Percentiles rank a stretch among this genome's conserved stretches.
Evolutionary conservation across 441 rosid species (phyloP).

Genomic region (Omphalea diandra): DNA sequence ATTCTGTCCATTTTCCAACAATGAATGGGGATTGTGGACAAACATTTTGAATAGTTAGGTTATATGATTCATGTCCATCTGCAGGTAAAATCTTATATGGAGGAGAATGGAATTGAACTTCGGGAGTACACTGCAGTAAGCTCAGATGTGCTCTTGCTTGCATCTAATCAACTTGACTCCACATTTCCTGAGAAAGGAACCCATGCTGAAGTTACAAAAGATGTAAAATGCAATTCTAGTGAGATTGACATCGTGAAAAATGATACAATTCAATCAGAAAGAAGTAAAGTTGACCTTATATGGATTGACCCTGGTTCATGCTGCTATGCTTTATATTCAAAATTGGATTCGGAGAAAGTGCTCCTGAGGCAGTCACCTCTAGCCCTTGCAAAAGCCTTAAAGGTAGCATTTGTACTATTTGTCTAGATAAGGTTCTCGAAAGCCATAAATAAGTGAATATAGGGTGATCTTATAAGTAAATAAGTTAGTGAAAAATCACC

Average conservation of each 20-base stretch:
- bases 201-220: slow-evolving; percentile 18
- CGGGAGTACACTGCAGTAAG: slow-evolving; percentile 62
- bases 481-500: too few species aligned
- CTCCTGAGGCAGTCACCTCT: slow-evolving; percentile 77
- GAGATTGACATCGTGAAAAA: slow-evolving; percentile 17
- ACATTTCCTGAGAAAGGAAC: slow-evolving; percentile 27
- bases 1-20: slow-evolving; percentile 5
- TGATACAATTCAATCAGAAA: slow-evolving; percentile 33
- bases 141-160: slow-evolving; percentile 71
- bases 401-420: slow-evolving; percentile 46
- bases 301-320: slow-evolving; percentile 88
- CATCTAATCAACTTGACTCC: slow-evolving; percentile 50
- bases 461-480: not conserved
- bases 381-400: slow-evolving; percentile 89
- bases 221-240: slow-evolving; percentile 19
- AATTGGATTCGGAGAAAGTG: slow-evolving; percentile 68
- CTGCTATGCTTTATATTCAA: slow-evolving; percentile 87
- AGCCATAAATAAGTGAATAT: not conserved
- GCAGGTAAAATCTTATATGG: slow-evolving; percentile 55
- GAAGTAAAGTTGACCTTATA: slow-evolving; percentile 41
- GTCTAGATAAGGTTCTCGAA: not conserved
- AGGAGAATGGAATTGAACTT: slow-evolving; percentile 62
- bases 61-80: slow-evolving; percentile 8
- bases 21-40: not conserved
- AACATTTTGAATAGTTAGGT: not conserved